phyloP scores from a whole-genome alignment of 495 filamentous ascomycete genomes.

The Filosporella fistucella region DNA sequence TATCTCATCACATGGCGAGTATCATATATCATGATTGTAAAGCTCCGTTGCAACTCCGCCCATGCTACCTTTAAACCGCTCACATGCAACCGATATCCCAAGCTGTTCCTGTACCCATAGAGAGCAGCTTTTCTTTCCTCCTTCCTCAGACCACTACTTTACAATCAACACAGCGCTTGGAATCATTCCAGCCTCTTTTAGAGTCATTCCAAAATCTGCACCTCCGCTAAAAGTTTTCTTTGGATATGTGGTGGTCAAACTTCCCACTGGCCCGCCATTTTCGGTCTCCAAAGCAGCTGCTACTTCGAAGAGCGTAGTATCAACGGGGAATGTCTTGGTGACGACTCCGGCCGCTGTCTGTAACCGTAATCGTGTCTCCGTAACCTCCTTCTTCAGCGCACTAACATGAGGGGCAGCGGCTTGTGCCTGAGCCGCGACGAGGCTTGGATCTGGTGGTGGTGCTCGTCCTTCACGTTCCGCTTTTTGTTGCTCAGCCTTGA shows the following conservation, averaged over 20 bases:
- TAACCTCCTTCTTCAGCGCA: slow-evolving; percentile 47
- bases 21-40: too few relatives aligned
- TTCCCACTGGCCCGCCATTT: slow-evolving; percentile 51
- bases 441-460: slow-evolving; percentile 38
- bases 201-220: slow-evolving; percentile 80
- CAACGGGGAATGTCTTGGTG: slow-evolving; percentile 76
- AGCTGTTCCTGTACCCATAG: too few relatives aligned
- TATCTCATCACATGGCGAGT: not conserved
- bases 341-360: slow-evolving; percentile 71
- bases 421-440: slow-evolving; percentile 31
- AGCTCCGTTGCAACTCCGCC: not conserved
- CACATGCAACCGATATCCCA: too few relatives aligned
- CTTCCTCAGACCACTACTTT: slow-evolving; percentile 36
- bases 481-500: slow-evolving; percentile 78
- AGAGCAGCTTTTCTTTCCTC: not conserved
- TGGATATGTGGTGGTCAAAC: slow-evolving; percentile 83
- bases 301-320: slow-evolving; percentile 92
- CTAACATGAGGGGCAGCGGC: slow-evolving; percentile 26
- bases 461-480: slow-evolving; percentile 74
- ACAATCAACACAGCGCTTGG: slow-evolving; percentile 86
- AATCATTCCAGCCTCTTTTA: slow-evolving; percentile 87
- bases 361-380: slow-evolving; percentile 76
- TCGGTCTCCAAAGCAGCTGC: slow-evolving; percentile 62
- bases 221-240: slow-evolving; percentile 70
- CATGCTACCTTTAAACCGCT: too few relatives aligned